phyloP scores from a whole-genome alignment of 2,329 filamentous ascomycete species.

The Fusarium udum region DNA sequence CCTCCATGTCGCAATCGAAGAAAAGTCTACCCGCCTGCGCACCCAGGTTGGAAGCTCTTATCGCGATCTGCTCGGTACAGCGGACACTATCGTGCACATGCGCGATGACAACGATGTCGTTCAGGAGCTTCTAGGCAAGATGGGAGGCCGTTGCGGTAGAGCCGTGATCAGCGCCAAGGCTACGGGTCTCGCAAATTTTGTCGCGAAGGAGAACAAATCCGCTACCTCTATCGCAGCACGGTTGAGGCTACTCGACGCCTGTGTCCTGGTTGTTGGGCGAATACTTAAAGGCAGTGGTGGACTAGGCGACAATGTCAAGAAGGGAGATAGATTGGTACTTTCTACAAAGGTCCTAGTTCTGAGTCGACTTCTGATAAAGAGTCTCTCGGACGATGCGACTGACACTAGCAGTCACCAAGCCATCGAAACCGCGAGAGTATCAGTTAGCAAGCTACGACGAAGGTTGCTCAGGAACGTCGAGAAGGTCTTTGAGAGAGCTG shows the following conservation, averaged over 20 bases:
- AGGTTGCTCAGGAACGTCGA: conserved; percentile 75
- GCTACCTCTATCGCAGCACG: conserved; percentile 52
- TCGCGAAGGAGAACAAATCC: conserved; percentile 42
- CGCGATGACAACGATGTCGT: conserved; percentile 78
- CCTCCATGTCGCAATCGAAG: conserved; percentile 68
- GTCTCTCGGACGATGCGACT: conserved; percentile 64
- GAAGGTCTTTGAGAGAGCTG: conserved; percentile 71
- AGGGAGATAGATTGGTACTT: conserved; percentile 63
- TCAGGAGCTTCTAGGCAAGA: conserved; percentile 74
- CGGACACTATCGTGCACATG: conserved; percentile 94
- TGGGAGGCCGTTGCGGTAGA: conserved; percentile 82
- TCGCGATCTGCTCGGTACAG: conserved; percentile 88
- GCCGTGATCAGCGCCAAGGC: conserved; percentile 73
- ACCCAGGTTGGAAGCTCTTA: conserved; percentile 76
- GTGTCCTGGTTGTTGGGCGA: conserved; percentile 59
- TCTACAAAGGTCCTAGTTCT: conserved; percentile 80
- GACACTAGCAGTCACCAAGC: conserved; percentile 48
- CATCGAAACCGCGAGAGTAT: conserved; percentile 71
- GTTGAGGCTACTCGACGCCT: conserved; percentile 61
- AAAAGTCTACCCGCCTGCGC: conserved; percentile 69
- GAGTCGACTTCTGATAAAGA: conserved; percentile 78
- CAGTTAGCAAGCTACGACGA: conserved; percentile 68
- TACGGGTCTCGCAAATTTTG: conserved; percentile 62
- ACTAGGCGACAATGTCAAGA: conserved; percentile 45
- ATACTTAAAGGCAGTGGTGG: conserved; percentile 56